Evolutionary conservation across 2,329 filamentous ascomycete genomes (phyloP).

Genomic region (Septoria petroselini): DNA sequence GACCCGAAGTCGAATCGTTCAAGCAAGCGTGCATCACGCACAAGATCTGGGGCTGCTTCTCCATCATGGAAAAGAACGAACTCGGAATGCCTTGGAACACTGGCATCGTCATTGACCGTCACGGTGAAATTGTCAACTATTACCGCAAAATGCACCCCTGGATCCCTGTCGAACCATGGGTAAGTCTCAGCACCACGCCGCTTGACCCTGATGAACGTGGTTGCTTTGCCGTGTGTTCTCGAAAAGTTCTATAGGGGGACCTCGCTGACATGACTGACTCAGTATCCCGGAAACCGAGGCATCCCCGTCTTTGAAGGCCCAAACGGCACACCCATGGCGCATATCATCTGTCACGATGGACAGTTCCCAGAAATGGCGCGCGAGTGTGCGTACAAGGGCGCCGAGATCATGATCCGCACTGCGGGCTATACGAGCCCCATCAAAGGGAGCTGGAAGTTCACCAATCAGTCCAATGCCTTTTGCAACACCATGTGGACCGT

Average conservation of each 20-base stretch:
- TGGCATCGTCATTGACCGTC: slow-evolving; percentile 27
- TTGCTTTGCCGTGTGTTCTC: background rate
- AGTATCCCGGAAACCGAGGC: slow-evolving; percentile 31
- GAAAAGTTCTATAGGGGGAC: background rate
- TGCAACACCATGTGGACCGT: slow-evolving; percentile 31
- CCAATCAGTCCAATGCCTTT: slow-evolving; percentile 31
- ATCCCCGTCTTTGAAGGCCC: slow-evolving; percentile 29
- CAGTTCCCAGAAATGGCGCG: slow-evolving; percentile 34
- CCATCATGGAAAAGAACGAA: slow-evolving; percentile 34
- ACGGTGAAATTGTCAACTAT: slow-evolving; percentile 29
- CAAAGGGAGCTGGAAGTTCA: slow-evolving; percentile 30
- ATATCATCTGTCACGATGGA: slow-evolving; percentile 34
- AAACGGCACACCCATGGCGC: slow-evolving; percentile 27
- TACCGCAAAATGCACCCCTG: slow-evolving; percentile 34
- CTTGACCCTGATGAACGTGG: too few species aligned
- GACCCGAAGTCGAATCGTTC: slow-evolving; percentile 34
- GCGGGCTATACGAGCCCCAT: slow-evolving; percentile 32
- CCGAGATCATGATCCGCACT: slow-evolving; percentile 31
- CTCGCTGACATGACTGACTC: slow-evolving; percentile 1
- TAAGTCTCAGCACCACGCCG: background rate
- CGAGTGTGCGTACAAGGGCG: slow-evolving; percentile 32
- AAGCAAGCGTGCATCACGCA: slow-evolving; percentile 29
- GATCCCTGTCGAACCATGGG: slow-evolving; percentile 30
- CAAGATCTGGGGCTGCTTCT: slow-evolving; percentile 35
- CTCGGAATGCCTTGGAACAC: slow-evolving; percentile 32